Evolutionary conservation across 257 asterid species (phyloP), one percentile per base, ranked within the genome.

Genomic region (Ilex asprella): DNA sequence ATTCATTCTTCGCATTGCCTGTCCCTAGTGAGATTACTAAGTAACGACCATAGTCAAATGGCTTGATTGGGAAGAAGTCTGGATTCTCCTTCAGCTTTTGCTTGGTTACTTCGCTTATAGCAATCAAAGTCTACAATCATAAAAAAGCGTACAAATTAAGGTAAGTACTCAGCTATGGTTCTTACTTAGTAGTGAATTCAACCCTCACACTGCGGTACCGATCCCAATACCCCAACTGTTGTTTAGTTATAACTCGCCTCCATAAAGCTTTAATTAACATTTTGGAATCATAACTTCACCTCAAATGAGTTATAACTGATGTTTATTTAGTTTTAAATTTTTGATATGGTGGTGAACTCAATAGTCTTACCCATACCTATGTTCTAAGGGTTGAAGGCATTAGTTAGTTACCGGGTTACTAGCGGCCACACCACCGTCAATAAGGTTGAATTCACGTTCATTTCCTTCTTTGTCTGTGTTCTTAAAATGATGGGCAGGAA

Each of bases 11-110:
- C 11, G 72, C 71, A 0, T 75, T 52, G 2, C 95, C 95, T 2
- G 95, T 81, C 31, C 95, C 95, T 3, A 84, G 2, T 3, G 91
- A 83, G 43, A 86, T 62, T 12, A 86, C 88, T 0, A 86, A 73
- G 52, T 75, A 75, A 16, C 87, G 83, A 0, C 73, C 75, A n/a
- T 31, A 79, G 50, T 78, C 86, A 72, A 68, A 47, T 0, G 87
- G 72, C 70, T 82, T 51, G 1, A 78, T 35, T 0, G 87, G 86
- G 44, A 62, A 64, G 10, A 78, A 76, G 30, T 82, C 81, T 0
- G 78, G 78, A 11, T 82, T 56, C 31, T 67, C 29, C 29, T 61
- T 61, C 30, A 64, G 55, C 27, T 55, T 15, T 59, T 79, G 81
- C 65, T 70, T 71, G 7, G 75, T 73, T 64, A 81, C 87, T 59